Conservation (phyloP, 2,329 filamentous ascomycete species). For the Penicillium sp. region DNA sequence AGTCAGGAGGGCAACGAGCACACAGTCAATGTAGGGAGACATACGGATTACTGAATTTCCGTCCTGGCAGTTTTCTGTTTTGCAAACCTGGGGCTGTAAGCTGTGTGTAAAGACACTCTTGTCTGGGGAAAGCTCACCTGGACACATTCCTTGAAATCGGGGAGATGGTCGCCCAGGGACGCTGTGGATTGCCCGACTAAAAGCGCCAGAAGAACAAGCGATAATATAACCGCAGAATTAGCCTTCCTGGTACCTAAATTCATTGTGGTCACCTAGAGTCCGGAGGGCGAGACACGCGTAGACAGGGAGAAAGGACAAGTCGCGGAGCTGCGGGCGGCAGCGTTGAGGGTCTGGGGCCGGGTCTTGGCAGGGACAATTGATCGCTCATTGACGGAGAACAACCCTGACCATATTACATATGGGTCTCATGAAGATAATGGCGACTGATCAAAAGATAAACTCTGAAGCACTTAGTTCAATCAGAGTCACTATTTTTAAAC, state of each 20-base stretch:
- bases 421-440: too few relatives aligned
- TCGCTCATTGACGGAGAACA: too few relatives aligned
- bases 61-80: constrained; percentile 68
- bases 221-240: constrained; percentile 23
- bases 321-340: constrained; percentile 17
- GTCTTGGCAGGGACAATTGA: constrained; percentile 15
- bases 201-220: constrained; percentile 30
- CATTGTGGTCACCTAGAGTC: constrained; percentile 25
- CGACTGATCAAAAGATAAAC: too few relatives aligned
- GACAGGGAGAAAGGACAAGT: constrained; percentile 11
- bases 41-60: constrained; percentile 65
- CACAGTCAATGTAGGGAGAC: constrained; percentile 29
- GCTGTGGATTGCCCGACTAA: constrained; percentile 49
- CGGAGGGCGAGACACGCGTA: constrained; percentile 16
- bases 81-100: constrained; percentile 60
- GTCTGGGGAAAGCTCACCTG: constrained; percentile 50
- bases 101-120: constrained; percentile 4
- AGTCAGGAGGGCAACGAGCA: constrained; percentile 9
- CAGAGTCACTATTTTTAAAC: too few relatives aligned
- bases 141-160: constrained; percentile 82
- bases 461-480: too few relatives aligned
- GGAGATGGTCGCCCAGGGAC: constrained; percentile 75
- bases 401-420: too few relatives aligned
- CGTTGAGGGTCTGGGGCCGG: constrained; percentile 6
- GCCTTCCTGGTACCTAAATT: constrained; percentile 17